These are phyloP conservation scores for Gillenia trifoliata DNA, from an alignment of 306 rosid genomes.

Conservation along the genomic window DNA sequence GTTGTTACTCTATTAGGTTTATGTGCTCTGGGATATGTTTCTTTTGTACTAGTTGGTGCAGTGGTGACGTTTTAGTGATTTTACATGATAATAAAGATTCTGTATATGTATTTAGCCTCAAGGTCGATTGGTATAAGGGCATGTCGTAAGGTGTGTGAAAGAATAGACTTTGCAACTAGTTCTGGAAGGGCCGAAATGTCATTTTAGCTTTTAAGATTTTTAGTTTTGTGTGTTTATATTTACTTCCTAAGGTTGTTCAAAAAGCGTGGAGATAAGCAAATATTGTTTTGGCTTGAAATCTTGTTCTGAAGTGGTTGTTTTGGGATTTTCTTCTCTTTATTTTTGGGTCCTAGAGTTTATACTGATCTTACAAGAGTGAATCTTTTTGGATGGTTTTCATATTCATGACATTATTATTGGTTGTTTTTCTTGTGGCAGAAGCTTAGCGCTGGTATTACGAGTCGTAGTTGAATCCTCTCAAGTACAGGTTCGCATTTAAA, in stretches of 20 bases:
- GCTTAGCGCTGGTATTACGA: slow-evolving; percentile 25
- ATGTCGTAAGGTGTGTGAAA: neutral
- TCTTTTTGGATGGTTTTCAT: neutral
- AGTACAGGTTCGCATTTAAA: slow-evolving; percentile 24
- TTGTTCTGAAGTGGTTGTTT: neutral
- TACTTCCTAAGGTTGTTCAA: neutral
- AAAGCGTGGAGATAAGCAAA: neutral
- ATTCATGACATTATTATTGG: neutral
- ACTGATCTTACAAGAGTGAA: neutral
- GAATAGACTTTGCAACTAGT: neutral
- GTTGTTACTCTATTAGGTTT: neutral
- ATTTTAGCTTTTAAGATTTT: neutral
- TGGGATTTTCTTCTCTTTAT: neutral
- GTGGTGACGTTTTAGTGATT: neutral
- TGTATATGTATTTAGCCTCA: neutral
- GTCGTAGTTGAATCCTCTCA: slow-evolving; percentile 19
- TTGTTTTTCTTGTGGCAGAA: slow-evolving; percentile 20
- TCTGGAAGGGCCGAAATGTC: neutral
- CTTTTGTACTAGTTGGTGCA: neutral
- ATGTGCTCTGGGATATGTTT: neutral
- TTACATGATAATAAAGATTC: neutral
- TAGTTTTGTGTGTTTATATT: neutral
- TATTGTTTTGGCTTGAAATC: neutral
- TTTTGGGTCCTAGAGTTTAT: neutral
- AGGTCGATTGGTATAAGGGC: neutral